Evolutionary conservation across 768 basidiomycete genomes (phyloP), one percentile per base, ranked within the genome.

Genomic region (Tricholoma sp.): DNA sequence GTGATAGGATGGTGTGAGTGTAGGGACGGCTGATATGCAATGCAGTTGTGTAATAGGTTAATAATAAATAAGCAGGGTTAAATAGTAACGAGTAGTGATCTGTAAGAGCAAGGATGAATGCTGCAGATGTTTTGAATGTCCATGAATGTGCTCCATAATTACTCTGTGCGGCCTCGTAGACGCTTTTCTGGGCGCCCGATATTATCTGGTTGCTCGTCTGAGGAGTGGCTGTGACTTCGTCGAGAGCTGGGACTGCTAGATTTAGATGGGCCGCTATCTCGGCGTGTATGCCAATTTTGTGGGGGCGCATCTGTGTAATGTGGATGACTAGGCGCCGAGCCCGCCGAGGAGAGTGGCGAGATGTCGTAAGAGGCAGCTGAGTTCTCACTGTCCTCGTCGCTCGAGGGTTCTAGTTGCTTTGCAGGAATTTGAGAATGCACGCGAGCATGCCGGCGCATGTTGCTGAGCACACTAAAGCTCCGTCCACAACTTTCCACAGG

Each of bases 381-480:
- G 45, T 47, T 56, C 28, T 78, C 77, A 57, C 73, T 75, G 33
- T 73, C 75, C 48, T 82, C 82, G 52, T 79, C 80, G 57, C 74
- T 75, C 17, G 72, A 74, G 18, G 66, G 62, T 51, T 79, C 80
- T 54, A 70, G 69, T 49, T 72, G 72, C 42, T 63, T 66, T 34
- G 57, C 53, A 52, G 57, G 57, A 37, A 49, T 62, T 36, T 70
- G 67, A 28, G 70, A 74, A 65, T 91, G 89, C 11, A 88, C 85
- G 54, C 89, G 84, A 57, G 89, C 84, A 68, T 92, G 90, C 56
- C 90, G 79, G 59, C 90, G 86, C 90, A 92, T 92, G 74, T 92
- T 92, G 70, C 88, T 91, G 66, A 91, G 82, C 50, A 91, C 90
- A 65, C 88, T 90, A 71, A 92, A 92, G 66, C 85, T 84, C 44